Base-by-base conservation (phyloP, 352 stramenopile species). In the Phytophthora foliorum region DNA sequence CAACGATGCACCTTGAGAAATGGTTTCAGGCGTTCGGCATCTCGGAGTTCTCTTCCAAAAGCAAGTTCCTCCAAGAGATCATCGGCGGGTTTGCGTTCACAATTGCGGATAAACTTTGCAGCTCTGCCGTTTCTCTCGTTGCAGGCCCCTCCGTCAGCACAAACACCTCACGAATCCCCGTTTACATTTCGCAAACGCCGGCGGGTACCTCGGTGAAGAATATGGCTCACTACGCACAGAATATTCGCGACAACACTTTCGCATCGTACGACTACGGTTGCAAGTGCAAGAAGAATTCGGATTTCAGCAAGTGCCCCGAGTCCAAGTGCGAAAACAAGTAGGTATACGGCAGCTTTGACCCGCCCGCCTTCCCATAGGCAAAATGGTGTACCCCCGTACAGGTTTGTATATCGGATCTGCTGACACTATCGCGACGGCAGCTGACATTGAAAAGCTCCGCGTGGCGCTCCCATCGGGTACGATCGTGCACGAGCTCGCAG, bases 191-290 rank as follows among this genome's bases (percentile, higher is more conserved):
- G 16, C 77, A 88, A 66, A 86, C 75, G 2, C 80, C 80, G 1
- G 75, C 80, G 3, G 78, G 80, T 9, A 88, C 75, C 7, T 86
- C 77, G 0, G 77, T 86, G 25, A 88, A 88, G 65, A 88, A 84
- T 57, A 67, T 88, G 48, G 80, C 57, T 9, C 77, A 88, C 39
- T 88, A 75, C 50, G 77, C 77, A 19, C 80, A 88, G 45, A 65
- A 54, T 54, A 85, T 88, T 57, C 77, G 80, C 25, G 73, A 75
- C 50, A 62, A 82, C 24, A 81, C 73, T 0, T 88, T 85, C 55
- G 72, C 70, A 19, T 55, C 61, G 21, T 88, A 80, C 44, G 77
- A 88, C 71, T 88, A 86, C 46, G 80, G 80, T 19, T 88, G 79
- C 61, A 44, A 62, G 17, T 88, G 79, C 51, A 58, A 69, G 0